Evolutionary conservation across 2,329 filamentous ascomycete genomes (phyloP).

Genomic region (Thelonectria olida): DNA sequence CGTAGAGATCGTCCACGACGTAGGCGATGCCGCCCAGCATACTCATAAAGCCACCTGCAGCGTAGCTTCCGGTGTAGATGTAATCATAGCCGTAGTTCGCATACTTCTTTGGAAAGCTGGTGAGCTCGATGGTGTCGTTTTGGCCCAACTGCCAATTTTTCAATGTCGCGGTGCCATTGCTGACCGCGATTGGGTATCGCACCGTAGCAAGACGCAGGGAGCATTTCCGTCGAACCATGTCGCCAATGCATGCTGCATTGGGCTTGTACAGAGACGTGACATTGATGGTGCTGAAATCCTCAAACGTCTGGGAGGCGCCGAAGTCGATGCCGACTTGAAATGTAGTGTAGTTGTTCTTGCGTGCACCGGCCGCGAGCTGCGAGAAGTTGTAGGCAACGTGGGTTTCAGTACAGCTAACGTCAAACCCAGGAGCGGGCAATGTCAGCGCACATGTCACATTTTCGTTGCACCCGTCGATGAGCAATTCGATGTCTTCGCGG

Average conservation of each 20-base stretch:
- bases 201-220: neutral
- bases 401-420: neutral
- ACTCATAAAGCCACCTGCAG: neutral
- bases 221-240: neutral
- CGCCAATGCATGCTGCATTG: neutral
- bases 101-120: neutral
- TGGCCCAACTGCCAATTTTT: neutral
- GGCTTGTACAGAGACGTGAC: neutral
- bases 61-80: neutral
- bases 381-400: neutral
- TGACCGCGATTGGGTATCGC: neutral
- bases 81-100: neutral
- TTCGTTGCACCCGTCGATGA: neutral
- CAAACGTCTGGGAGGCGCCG: neutral
- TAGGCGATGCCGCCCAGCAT: neutral
- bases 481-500: neutral
- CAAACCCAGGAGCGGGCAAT: neutral
- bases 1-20: neutral
- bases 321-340: neutral
- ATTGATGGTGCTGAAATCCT: neutral
- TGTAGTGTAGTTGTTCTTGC: neutral
- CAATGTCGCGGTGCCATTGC: neutral
- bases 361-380: neutral
- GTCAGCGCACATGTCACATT: neutral
- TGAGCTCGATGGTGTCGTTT: slow-evolving; percentile 10